Conservation (phyloP, 129 eudicot species). For the Pittosporum tobira region DNA sequence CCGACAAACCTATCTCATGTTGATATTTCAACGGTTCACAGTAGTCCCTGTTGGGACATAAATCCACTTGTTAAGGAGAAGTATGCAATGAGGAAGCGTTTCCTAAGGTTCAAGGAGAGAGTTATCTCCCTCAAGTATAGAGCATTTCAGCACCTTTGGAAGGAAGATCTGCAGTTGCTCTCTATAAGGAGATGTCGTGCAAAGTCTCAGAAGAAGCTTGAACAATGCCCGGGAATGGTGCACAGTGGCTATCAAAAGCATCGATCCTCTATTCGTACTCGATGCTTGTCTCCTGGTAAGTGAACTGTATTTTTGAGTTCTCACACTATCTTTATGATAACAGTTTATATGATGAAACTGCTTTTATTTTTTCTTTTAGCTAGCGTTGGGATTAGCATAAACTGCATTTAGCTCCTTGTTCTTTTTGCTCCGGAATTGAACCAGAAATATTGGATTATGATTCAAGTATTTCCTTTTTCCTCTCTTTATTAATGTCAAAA, state of each 20-base stretch:
- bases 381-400: too few species aligned
- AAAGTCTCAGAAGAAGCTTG: conserved; percentile 66
- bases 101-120: conserved; percentile 54
- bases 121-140: conserved; percentile 50
- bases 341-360: too few species aligned
- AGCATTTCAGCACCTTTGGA: conserved; percentile 71
- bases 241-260: conserved; percentile 38
- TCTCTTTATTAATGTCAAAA: background rate
- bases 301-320: background rate
- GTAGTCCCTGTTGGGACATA: conserved; percentile 12
- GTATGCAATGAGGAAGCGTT: conserved; percentile 46
- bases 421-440: background rate
- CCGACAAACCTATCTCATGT: conserved; percentile 21
- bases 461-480: background rate
- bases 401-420: too few species aligned
- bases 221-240: conserved; percentile 27
- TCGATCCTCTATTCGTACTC: conserved; percentile 41
- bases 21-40: conserved; percentile 13
- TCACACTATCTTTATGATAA: background rate
- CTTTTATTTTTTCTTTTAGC: too few species aligned
- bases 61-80: conserved; percentile 33
- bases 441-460: background rate
- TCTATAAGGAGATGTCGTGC: conserved; percentile 38
- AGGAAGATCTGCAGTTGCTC: conserved; percentile 50
- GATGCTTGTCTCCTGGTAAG: conserved; percentile 59